Evolutionary conservation across 2,329 filamentous ascomycete species (phyloP), one percentile per base, ranked within the genome.

Genomic region (Sporothrix sp.): DNA sequence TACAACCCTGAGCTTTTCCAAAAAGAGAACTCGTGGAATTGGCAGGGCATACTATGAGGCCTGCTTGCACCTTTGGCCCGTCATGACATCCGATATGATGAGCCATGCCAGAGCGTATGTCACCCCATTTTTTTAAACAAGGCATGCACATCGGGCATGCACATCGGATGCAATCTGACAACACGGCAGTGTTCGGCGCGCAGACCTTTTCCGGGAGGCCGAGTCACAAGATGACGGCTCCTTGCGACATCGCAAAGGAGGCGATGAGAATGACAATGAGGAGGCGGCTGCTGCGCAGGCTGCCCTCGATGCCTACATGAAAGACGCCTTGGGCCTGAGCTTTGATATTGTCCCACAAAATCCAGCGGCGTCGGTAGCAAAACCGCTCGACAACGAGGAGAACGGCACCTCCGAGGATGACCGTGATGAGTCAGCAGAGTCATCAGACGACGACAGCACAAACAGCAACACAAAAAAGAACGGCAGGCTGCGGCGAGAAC

Each of bases 261-360:
- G 33, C 28, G 46, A 38, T 14, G 6, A 14, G 5, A 16, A 13
- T 3, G 49, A 48, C 8, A 23, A 27, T 8, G 44, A 23, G 13
- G 40, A 38, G 3, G 50, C 50, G 0, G 44, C 35, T 1, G 53
- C 50, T 0, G 48, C 52, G 3, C 54, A 51, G 1, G 53, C 56
- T 1, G 56, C 55, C 2, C 44, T 58, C 2, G 55, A 54, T 9
- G 50, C 51, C n/a, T 55, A 54, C 30, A 54, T 58, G 53, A 46
- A 50, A 5, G 21, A 14, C 30, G 36, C 23, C 4, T 35, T 58
- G 1, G 52, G 37, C 1, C 42, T 57, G 18, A 20, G 49, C 4
- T 14, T 50, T 25, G 21, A n/a, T 20, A 16, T 35, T 6, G 30
- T 21, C 3, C 21, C 23, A 14, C 36, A 33, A 33, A 20, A 11